Evolutionary conservation across 345 rosid genomes (phyloP).

Genomic region (Eucalyptus cloeziana): DNA sequence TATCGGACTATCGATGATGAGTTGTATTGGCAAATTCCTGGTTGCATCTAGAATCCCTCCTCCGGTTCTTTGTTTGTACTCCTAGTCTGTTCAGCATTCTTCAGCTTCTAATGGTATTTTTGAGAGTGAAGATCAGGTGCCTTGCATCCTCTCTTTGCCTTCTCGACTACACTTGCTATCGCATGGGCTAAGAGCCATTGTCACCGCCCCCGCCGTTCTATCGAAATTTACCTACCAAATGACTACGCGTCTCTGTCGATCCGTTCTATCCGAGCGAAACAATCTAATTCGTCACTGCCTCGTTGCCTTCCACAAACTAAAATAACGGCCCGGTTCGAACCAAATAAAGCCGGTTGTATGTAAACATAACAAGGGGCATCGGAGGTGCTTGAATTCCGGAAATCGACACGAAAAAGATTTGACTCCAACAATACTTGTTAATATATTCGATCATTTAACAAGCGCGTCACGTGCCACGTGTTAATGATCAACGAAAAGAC

Average conservation of each 20-base stretch:
- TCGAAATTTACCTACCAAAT: background rate
- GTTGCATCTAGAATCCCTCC: background rate
- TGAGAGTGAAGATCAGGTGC: background rate
- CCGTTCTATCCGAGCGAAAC: background rate
- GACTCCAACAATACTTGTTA: background rate
- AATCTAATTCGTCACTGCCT: background rate
- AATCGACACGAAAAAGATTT: background rate
- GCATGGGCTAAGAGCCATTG: background rate
- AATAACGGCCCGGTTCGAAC: background rate
- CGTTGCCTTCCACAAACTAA: background rate
- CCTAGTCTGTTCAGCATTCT: background rate
- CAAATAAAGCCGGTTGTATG: background rate
- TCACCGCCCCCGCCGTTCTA: background rate
- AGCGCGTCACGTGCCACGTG: background rate
- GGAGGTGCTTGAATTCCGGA: background rate
- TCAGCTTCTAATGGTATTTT: background rate
- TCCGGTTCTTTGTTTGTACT: background rate
- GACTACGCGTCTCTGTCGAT: fast-evolving
- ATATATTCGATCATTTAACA: background rate
- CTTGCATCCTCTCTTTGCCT: background rate
- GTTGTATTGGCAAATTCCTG: background rate
- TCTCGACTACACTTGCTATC: background rate
- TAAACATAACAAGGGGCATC: background rate
- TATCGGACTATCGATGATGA: background rate
- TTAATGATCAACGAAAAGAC: too few species aligned